These are phyloP conservation scores for Entophlyctis helioformis DNA, from an alignment of 192 early-diverging fungal species.

Conservation along the genomic window DNA sequence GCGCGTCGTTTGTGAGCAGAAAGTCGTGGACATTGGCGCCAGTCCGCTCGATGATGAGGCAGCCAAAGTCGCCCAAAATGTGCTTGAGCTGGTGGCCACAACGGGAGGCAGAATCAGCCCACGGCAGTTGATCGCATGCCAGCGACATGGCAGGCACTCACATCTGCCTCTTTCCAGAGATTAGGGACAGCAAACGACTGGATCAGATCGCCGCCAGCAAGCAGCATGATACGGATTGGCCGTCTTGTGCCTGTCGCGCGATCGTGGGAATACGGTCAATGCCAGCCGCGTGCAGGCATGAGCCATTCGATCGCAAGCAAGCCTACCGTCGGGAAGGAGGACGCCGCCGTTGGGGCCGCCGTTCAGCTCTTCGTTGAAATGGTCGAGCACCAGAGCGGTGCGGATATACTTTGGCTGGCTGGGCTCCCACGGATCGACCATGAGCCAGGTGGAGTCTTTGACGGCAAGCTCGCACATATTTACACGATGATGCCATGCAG, in stretches of 20 bases:
- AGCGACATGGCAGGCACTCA: slow-evolving; percentile 25
- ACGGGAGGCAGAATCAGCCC: neutral
- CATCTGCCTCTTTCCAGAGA: slow-evolving; percentile 80
- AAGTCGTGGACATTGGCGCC: slow-evolving; percentile 91
- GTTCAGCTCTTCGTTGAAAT: slow-evolving; percentile 88
- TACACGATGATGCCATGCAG: slow-evolving; percentile 74
- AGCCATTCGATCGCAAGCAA: neutral
- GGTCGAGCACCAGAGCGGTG: slow-evolving; percentile 85
- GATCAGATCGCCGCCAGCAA: slow-evolving; percentile 95
- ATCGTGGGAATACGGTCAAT: neutral
- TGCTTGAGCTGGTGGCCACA: slow-evolving; percentile 56
- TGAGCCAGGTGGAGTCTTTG: slow-evolving; percentile 76
- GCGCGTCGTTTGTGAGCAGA: slow-evolving; percentile 76
- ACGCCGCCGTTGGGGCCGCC: slow-evolving; percentile 21
- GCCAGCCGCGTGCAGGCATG: neutral
- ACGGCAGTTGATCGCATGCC: neutral
- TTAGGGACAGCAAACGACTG: slow-evolving; percentile 86
- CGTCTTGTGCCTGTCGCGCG: slow-evolving; percentile 12
- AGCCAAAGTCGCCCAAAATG: slow-evolving; percentile 83
- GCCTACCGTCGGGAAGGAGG: slow-evolving; percentile 38
- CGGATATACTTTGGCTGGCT: slow-evolving; percentile 64
- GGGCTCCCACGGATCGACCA: slow-evolving; percentile 94
- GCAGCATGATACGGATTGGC: slow-evolving; percentile 73
- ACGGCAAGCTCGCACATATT: slow-evolving; percentile 86
- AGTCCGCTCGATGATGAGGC: slow-evolving; percentile 89